Evolutionary conservation across 768 basidiomycete genomes (phyloP), one percentile per base, ranked within the genome.

Genomic region (Macrolepiota albuminosa): DNA sequence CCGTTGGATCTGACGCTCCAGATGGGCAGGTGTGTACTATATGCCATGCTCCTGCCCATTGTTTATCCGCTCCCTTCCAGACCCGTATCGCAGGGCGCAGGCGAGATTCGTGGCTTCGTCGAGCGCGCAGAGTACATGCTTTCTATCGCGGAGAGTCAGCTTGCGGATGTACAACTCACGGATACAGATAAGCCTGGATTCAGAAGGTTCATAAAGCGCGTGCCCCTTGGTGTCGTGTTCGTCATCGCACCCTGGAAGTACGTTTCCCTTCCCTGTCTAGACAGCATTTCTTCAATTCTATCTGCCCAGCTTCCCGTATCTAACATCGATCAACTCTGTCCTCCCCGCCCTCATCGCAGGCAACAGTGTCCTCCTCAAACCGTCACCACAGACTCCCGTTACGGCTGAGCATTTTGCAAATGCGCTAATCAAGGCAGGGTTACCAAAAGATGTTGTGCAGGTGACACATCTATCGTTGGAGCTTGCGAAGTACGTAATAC

Each of bases 161-260:
- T 99, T 3, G 80, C 82, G 9, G 93, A 96, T 61, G 81, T 95
- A 37, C 72, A 82, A 1, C 81, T 96, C 63, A 76, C 80, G 51
- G 86, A 89, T 52, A 89, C 88, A 6, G 90, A 94, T 70, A 86
- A 87, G 52, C 89, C 91, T 31, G 92, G 91, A 2, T 91, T 94
- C 76, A 84, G 79, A 64, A 81, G 95, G 49, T 93, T 81, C 70
- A 95, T 98, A 72, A 84, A 86, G 67, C 87, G 92, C 43, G 81
- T 80, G 14, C 93, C 97, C 0, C 72, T 96, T 0, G 97, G 97
- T 8, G 88, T 98, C 26, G 84, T 97, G 0, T 81, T 94, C 48
- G 84, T 95, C 52, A 88, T 98, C 63, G 85, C 91, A 0, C 93
- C 95, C 2, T 97, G 94, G 95, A 96, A 96, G 89, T 92, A 68